Conservation (phyloP, 2,329 filamentous ascomycete species). For the Laburnicola sp. region DNA sequence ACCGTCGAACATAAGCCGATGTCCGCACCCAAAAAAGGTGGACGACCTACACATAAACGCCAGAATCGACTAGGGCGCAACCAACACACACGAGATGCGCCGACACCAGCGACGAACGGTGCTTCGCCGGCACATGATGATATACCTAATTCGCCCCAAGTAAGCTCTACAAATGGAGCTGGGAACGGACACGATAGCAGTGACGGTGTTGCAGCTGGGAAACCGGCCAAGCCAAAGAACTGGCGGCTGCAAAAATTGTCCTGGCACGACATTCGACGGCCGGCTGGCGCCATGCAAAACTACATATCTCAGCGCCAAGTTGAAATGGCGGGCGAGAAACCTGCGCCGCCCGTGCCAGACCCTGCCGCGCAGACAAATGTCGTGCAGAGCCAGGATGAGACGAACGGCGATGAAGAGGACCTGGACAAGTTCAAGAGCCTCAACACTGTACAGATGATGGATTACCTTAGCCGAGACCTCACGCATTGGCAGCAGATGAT, state of each 20-base stretch:
- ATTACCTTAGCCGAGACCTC: constrained; percentile 75
- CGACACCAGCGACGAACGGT: constrained; percentile 37
- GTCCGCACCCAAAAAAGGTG: constrained; percentile 37
- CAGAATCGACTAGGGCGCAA: constrained; percentile 43
- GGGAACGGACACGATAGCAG: constrained; percentile 55
- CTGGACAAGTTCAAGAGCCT: constrained; percentile 67
- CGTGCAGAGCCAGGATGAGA: constrained; percentile 20
- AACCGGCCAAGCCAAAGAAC: constrained; percentile 62
- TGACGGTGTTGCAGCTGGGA: constrained; percentile 58
- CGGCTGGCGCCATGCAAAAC: constrained; percentile 80
- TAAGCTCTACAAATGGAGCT: constrained; percentile 35
- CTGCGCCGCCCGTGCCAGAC: constrained; percentile 30
- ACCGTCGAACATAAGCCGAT: constrained; percentile 30
- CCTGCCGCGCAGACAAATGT: constrained; percentile 27
- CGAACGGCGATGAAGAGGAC: constrained; percentile 49
- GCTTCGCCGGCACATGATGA: constrained; percentile 38
- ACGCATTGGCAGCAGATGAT: constrained; percentile 76
- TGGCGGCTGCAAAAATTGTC: constrained; percentile 65
- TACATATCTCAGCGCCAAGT: constrained; percentile 89
- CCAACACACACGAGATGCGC: constrained; percentile 43
- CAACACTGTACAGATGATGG: constrained; percentile 87
- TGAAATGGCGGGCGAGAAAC: constrained; percentile 70
- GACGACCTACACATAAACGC: constrained; percentile 40
- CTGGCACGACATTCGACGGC: constrained; percentile 85
- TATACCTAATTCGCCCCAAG: constrained; percentile 36